Base-by-base conservation (phyloP, 2,329 filamentous ascomycete species). In the Samsoniella hepiali region DNA sequence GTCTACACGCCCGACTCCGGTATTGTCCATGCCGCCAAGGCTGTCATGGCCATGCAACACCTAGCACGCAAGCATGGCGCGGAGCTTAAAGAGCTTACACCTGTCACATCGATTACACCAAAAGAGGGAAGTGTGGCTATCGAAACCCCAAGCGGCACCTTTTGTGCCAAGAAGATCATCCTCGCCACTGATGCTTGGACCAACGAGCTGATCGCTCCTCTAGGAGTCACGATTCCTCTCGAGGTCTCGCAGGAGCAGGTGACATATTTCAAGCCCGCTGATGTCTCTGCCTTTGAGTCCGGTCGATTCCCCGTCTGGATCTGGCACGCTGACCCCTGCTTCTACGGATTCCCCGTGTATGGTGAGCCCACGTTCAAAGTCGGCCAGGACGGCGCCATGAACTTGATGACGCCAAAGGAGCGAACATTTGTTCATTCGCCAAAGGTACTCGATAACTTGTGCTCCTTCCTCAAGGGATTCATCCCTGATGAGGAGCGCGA, bases 191-290 rank as follows among this genome's bases (percentile, higher is more conserved):
- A 67, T 32, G 65, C 65, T 10, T 67, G 65, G 65, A 63, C 45
- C 11, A 67, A 65, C 55, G 55, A 60, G 45, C 62, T 67, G 42
- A 55, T 64, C 9, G 45, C 45, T 0, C 65, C 65, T 7, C 58
- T 67, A 11, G 58, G 63, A 7, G 62, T 49, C 36, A 45, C 59
- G 11, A 85, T 76, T 5, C 57, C 62, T 1, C 56, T 64, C 6
- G 5, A 32, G 5, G 34, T 64, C 6, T 58, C 55, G 11, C 62
- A 64, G 11, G 65, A 65, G 51, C 65, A 67, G 31, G 59, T 65
- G 22, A 67, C 64, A 10, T 67, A 67, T 5, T 67, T 67, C 62
- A 64, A 64, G 55, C 65, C 65, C 17, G 45, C 44, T 10, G 56
- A 64, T 5, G 31, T 58, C 5, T 17, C 55, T 1, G n/a, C 36